Base-by-base conservation (phyloP, 768 basidiomycete genomes). In the Austroboletus festivus region DNA sequence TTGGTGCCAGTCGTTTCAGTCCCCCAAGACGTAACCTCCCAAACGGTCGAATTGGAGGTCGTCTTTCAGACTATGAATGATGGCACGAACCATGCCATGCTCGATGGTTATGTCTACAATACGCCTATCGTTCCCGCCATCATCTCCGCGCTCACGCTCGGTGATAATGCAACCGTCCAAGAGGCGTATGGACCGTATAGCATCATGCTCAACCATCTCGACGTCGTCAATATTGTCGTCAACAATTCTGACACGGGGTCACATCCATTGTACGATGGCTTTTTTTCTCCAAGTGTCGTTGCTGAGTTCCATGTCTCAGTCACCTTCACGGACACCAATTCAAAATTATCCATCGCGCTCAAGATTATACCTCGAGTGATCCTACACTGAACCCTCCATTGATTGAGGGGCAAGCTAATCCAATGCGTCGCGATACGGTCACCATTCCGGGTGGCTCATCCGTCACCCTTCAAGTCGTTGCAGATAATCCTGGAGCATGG, bases 401-500 rank as follows among this genome's bases (percentile, higher is more conserved):
- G 47, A 71, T 76, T 20, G 88, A 92, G 68, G 83, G 80, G 13
- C 87, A 91, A 57, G 63, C 71, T 1, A 99, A 98, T 70, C 95
- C 94, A 2, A 81, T 94, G 60, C 83, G 92, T n/a, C 79, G 95
- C 34, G 95, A 99, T 67, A 94, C 92, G 0, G 72, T 95, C 15
- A 78, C 82, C 48, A 80, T 96, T 43, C 86, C 88, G 3, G 75
- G 81, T 4, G 75, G 75, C 50, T 68, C 78, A 18, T 83, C 83
- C 3, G 86, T 78, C 11, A 88, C 87, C 0, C 69, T 99, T 38
- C 82, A 92, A 19, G 68, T 93, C 58, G 71, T 85, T 40, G 90
- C 91, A 1, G 89, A 98, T 65, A 98, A 98, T 68, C 95, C 95
- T 1, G 95, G 95, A 11, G 83, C 79, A 8, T 94, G 91, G 88